Percentiles rank a stretch among this genome's conserved stretches.
phyloP scores from a whole-genome alignment of 176 grass and related monocot genomes.

The Coix lacrymajobi region DNA sequence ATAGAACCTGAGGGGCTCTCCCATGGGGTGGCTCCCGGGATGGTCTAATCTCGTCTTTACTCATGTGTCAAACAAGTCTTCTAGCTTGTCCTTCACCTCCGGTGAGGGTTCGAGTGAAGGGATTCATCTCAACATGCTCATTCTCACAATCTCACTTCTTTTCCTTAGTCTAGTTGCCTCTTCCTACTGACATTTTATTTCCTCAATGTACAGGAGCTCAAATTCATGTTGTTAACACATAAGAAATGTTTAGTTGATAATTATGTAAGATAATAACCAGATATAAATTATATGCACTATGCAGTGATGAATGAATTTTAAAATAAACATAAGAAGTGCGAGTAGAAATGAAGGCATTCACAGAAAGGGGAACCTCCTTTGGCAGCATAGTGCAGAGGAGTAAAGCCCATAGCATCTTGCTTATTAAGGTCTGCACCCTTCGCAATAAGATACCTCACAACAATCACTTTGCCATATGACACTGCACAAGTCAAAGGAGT shows the following conservation, averaged over 20 bases:
- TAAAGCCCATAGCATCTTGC: constrained; percentile 15
- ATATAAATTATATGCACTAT: background rate
- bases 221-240: background rate
- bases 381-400: constrained; percentile 38
- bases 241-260: background rate
- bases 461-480: constrained; percentile 17
- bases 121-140: too few species aligned
- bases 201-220: background rate
- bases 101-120: too few species aligned
- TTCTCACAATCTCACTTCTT: too few species aligned
- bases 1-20: too few species aligned
- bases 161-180: too few species aligned
- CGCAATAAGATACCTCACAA: constrained; percentile 33
- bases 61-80: too few species aligned
- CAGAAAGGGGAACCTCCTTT: constrained; percentile 14
- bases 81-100: too few species aligned
- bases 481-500: constrained; percentile 35
- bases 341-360: background rate
- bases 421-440: constrained; percentile 35
- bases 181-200: too few species aligned
- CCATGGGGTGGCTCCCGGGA: too few species aligned
- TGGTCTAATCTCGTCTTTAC: too few species aligned
- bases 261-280: background rate
- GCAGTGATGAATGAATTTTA: background rate
- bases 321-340: background rate